Base-by-base conservation (phyloP, 306 rosid species). In the Acacia melanoxylon region DNA sequence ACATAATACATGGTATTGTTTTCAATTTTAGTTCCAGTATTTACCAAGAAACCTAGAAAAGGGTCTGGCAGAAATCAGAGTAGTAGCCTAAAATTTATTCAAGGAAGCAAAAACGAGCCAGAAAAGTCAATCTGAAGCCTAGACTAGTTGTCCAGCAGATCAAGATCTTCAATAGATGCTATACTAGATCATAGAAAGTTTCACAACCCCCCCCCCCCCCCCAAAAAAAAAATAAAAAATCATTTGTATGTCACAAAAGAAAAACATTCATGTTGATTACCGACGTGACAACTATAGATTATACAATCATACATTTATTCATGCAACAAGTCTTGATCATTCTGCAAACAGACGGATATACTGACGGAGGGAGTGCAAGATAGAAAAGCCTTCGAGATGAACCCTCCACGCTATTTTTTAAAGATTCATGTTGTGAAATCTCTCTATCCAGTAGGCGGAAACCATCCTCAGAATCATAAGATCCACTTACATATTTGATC, bases 341-440 rank as follows among this genome's bases (percentile, higher is more conserved):
- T 91, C 85, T 89, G 91, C 93, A 87, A 82, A 95, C 99, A 35
- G 99, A 87, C 74, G 98, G 99, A 89, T 95, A 95, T 24, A 95
- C 97, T 10, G 97, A 92, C 77, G 99, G 99, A 85, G 99, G 99
- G 86, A 95, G 99, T 33, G 99, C 99, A 82, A 95, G 89, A 89
- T 95, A 95, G 88, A 93, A 95, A 77, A 95, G 97, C 88, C 99
- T 89, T 75, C 97, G 91, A 51, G 94, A 89, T 44, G 86, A 88
- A 78, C 97, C 99, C 69, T 87, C 92, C 10, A 65, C 79, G 69
- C 91, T 88, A 16, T 83, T 85, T 80, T 76, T 95, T 24, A 49
- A 56, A 70, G 71, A 51, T 87, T 95, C 99, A 19, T 91, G 93
- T 83, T 81, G 78, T 54, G 94, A 88, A 76, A 95, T 93, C 88